Conservation (phyloP, 768 basidiomycete genomes). For the Rhodotorula kratochvilovae region DNA sequence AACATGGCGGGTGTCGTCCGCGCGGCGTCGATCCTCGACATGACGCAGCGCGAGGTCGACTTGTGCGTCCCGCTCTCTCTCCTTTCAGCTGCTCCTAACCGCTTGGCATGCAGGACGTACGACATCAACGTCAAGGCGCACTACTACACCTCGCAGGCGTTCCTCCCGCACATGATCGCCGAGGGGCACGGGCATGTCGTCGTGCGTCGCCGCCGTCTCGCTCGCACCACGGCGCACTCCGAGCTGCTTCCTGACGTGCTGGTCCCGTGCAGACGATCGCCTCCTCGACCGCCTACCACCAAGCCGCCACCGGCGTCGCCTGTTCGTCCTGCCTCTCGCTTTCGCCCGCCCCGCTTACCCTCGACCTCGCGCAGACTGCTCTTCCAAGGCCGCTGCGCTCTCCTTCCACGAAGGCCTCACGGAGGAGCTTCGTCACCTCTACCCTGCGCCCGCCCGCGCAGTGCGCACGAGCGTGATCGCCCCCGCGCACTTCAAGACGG, state of each 20-base stretch:
- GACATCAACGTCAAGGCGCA: conserved; percentile 80
- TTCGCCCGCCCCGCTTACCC: background rate
- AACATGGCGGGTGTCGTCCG: conserved; percentile 95
- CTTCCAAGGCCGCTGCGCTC: conserved; percentile 84
- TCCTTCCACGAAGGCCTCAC: conserved; percentile 77
- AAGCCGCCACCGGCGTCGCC: conserved; percentile 19
- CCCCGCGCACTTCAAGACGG: conserved; percentile 73
- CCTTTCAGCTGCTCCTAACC: background rate
- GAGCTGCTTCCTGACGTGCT: background rate
- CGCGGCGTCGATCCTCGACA: conserved; percentile 77
- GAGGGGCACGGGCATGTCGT: conserved; percentile 78
- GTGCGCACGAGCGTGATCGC: conserved; percentile 83
- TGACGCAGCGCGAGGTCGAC: conserved; percentile 68
- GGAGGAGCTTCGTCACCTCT: conserved; percentile 72
- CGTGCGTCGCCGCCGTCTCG: conserved; percentile 42
- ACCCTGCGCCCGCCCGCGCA: conserved; percentile 63
- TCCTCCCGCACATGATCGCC: conserved; percentile 81
- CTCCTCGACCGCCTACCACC: conserved; percentile 68
- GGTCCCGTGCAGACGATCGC: conserved; percentile 61
- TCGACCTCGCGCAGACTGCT: conserved; percentile 68
- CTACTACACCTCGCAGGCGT: conserved; percentile 88
- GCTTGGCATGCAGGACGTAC: conserved; percentile 65
- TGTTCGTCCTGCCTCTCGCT: conserved; percentile 6
- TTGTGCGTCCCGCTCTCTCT: conserved; percentile 56
- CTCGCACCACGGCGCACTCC: conserved; percentile 44